phyloP scores from a whole-genome alignment of 202 grass and related monocot genomes.

The Cymbopogon flexuosus region DNA sequence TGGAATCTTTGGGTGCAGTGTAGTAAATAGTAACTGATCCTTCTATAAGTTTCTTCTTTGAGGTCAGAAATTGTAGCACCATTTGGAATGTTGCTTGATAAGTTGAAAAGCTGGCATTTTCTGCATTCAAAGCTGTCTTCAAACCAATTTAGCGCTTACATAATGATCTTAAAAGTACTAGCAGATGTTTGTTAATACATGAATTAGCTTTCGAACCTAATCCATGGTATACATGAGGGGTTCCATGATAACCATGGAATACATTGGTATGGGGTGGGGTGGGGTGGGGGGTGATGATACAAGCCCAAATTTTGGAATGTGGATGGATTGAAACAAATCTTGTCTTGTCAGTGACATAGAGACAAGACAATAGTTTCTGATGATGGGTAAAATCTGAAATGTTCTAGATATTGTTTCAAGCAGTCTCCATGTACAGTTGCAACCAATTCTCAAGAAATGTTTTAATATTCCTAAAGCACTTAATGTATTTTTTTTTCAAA shows the following conservation, averaged over 20 bases:
- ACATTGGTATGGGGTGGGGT: too few species aligned
- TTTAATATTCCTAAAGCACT: neutral
- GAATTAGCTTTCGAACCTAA: neutral
- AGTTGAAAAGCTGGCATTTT: neutral
- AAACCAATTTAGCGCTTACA: neutral
- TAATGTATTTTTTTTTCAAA: neutral
- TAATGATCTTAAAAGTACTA: conserved; percentile 2
- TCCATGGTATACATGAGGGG: neutral
- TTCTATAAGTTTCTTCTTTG: conserved; percentile 1
- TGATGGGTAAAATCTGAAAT: neutral
- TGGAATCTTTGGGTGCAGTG: neutral
- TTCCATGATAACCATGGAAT: neutral
- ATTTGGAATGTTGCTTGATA: conserved; percentile 14
- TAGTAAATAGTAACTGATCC: conserved; percentile 17
- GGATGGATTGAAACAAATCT: neutral
- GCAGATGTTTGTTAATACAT: neutral
- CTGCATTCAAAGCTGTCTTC: neutral
- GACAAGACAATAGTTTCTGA: neutral
- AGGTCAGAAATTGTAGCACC: neutral
- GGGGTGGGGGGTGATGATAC: too few species aligned
- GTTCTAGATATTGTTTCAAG: neutral
- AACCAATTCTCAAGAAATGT: neutral
- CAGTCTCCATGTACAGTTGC: neutral
- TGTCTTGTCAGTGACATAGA: neutral
- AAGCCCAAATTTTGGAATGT: neutral